These are phyloP conservation scores for Straminergon stramineum DNA, from an alignment of 225 moss, liverwort and hornwort species.

Conservation along the genomic window DNA sequence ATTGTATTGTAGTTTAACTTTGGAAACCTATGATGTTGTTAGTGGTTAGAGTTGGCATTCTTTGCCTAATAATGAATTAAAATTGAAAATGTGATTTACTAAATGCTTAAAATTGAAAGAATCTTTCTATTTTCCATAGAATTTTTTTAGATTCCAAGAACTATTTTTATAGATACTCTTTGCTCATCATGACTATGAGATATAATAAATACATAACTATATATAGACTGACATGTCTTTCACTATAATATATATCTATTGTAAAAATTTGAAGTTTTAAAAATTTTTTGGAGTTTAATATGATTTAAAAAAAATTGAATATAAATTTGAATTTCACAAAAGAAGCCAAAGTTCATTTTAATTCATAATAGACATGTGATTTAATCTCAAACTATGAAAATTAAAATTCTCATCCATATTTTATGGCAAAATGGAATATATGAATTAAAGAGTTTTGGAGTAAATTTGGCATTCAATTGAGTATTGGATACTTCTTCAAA, in stretches of 20 bases:
- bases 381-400: background rate
- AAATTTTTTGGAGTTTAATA: background rate
- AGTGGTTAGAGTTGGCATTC: background rate
- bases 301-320: no score
- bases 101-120: background rate
- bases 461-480: no score
- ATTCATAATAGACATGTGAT: background rate
- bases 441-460: no score
- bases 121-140: background rate
- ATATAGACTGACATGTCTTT: background rate
- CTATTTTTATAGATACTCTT: rapidly evolving
- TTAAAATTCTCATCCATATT: background rate
- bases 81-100: background rate
- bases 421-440: background rate
- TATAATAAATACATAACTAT: background rate
- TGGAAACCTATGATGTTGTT: background rate
- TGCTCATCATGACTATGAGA: rapidly evolving
- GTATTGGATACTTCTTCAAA: no score
- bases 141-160: background rate
- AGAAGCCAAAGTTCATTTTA: no score
- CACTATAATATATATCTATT: background rate
- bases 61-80: background rate
- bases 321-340: background rate
- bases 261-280: background rate
- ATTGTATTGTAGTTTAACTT: background rate